Percentiles rank a stretch among this genome's conserved stretches.
phyloP scores from a whole-genome alignment of 2,329 filamentous ascomycete genomes.

The Phialophora chinensis region DNA sequence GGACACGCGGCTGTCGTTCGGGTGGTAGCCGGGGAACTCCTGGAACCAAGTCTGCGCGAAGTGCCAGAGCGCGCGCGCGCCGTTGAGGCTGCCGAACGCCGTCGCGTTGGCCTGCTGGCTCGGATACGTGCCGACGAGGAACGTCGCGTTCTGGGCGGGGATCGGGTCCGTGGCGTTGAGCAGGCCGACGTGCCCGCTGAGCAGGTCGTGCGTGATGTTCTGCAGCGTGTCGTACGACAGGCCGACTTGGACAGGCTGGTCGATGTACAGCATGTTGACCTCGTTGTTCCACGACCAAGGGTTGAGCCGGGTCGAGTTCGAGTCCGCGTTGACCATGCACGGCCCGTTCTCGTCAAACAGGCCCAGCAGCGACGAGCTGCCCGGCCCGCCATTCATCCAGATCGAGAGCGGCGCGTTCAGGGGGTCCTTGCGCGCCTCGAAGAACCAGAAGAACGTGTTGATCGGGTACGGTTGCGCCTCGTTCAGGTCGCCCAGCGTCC shows the following conservation, averaged over 20 bases:
- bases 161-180: conserved; percentile 40
- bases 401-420: conserved; percentile 63
- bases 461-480: conserved; percentile 61
- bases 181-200: conserved; percentile 40
- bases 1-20: conserved; percentile 52
- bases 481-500: conserved; percentile 46
- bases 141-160: conserved; percentile 58
- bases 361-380: conserved; percentile 64
- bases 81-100: conserved; percentile 48
- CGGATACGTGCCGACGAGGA: conserved; percentile 59
- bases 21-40: conserved; percentile 62
- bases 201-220: conserved; percentile 49
- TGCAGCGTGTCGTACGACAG: conserved; percentile 59
- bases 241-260: conserved; percentile 66
- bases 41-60: conserved; percentile 63
- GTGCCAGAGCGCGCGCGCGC: conserved; percentile 59
- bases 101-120: conserved; percentile 50
- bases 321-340: conserved; percentile 60
- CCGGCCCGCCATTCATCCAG: conserved; percentile 70
- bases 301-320: conserved; percentile 59
- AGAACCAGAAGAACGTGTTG: conserved; percentile 72
- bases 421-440: conserved; percentile 62
- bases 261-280: conserved; percentile 72
- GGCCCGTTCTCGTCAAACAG: conserved; percentile 59
- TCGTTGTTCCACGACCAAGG: conserved; percentile 68